Evolutionary conservation across 2,329 filamentous ascomycete species (phyloP).

Genomic region (Pestalotiopsis fici): DNA sequence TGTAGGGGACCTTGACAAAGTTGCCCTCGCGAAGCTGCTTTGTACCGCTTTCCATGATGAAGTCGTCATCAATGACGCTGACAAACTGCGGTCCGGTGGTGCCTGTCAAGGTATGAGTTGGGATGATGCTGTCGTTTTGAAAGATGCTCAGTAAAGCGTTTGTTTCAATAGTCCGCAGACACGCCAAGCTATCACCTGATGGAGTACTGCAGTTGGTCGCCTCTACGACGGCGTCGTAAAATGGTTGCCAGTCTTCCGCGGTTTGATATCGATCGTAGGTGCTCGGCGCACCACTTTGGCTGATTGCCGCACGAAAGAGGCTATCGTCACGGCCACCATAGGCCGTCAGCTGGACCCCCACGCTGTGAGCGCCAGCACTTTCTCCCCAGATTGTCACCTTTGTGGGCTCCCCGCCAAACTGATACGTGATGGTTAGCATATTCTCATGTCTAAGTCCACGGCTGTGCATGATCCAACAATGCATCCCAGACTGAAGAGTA

Average conservation of each 20-base stretch:
- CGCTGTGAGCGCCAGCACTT: slow-evolving; percentile 41
- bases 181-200: slow-evolving; percentile 25
- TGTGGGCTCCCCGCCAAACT: slow-evolving; percentile 50
- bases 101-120: slow-evolving; percentile 18
- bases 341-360: slow-evolving; percentile 50
- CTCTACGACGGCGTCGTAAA: slow-evolving; percentile 29
- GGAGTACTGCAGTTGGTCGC: slow-evolving; percentile 20
- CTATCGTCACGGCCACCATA: slow-evolving; percentile 57
- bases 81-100: slow-evolving; percentile 13
- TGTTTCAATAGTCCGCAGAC: slow-evolving; percentile 31
- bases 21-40: slow-evolving; percentile 18
- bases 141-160: slow-evolving; percentile 30
- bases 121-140: slow-evolving; percentile 15
- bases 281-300: slow-evolving; percentile 49
- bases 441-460: too few species aligned
- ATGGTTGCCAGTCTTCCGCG: slow-evolving; percentile 15
- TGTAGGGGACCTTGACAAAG: slow-evolving; percentile 33
- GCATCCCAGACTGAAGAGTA: too few species aligned
- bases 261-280: slow-evolving; percentile 3
- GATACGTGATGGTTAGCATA: too few species aligned
- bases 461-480: too few species aligned
- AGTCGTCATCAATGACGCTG: slow-evolving; percentile 38
- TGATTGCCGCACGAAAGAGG: slow-evolving; percentile 54
- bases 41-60: slow-evolving; percentile 35
- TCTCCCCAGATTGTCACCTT: slow-evolving; percentile 52